Evolutionary conservation across 768 basidiomycete species (phyloP).

Genomic region (Xerocomellus intermedius): DNA sequence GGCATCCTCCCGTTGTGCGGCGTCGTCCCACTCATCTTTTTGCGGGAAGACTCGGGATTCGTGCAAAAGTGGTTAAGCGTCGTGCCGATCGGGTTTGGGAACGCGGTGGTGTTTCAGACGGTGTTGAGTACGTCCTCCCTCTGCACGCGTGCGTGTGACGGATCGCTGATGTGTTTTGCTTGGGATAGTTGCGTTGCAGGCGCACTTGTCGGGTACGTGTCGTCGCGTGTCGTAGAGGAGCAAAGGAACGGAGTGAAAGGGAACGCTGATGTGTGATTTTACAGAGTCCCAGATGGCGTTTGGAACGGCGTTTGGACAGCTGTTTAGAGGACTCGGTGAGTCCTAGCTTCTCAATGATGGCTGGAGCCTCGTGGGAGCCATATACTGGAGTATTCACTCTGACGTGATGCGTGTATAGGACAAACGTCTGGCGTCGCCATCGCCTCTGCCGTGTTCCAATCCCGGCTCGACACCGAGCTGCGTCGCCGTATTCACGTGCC

Average conservation of each 20-base stretch:
- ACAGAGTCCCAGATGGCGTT: slow-evolving; percentile 13
- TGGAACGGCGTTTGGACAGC: slow-evolving; percentile 25
- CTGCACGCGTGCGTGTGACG: no score
- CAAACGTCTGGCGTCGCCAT: slow-evolving; percentile 24
- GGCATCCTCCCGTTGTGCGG: slow-evolving; percentile 49
- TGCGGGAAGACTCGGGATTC: slow-evolving; percentile 23
- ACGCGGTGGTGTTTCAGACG: slow-evolving; percentile 14
- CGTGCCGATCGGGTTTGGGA: slow-evolving; percentile 19
- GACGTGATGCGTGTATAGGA: not conserved
- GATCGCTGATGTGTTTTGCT: not conserved
- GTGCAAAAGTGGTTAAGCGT: slow-evolving; percentile 23
- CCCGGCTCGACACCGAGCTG: slow-evolving; percentile 14
- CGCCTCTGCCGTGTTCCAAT: slow-evolving; percentile 24
- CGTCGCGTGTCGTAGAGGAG: no score
- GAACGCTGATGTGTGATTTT: not conserved
- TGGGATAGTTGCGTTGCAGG: slow-evolving; percentile 13
- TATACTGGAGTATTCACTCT: not conserved
- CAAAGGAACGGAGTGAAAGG: no score
- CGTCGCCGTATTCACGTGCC: slow-evolving; percentile 14
- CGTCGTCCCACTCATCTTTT: slow-evolving; percentile 35
- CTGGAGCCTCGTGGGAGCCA: no score
- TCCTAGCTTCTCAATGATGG: not conserved
- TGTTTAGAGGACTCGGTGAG: slow-evolving; percentile 23
- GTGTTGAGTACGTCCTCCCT: slow-evolving; percentile 10
- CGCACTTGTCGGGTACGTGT: slow-evolving; percentile 5